phyloP scores from a whole-genome alignment of 2,329 filamentous ascomycete genomes.

The Ophiostoma ips region DNA sequence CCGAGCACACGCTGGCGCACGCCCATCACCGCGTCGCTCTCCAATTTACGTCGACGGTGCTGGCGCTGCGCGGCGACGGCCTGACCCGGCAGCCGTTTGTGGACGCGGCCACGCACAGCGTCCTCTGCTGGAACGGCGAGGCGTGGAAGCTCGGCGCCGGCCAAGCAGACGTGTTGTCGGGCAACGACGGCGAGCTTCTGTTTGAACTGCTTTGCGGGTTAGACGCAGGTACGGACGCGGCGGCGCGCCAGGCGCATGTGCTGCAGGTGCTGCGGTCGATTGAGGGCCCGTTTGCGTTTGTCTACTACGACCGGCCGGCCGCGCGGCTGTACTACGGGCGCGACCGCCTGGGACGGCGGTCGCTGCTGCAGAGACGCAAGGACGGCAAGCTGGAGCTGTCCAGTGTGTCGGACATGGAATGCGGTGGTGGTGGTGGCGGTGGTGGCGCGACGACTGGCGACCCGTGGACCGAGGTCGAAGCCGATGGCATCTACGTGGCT shows the following conservation, averaged over 20 bases:
- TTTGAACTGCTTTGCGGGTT: conserved; percentile 30
- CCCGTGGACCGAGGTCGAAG: conserved; percentile 66
- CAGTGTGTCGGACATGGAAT: conserved; percentile 47
- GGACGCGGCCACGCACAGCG: conserved; percentile 19
- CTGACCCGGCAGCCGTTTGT: conserved; percentile 59
- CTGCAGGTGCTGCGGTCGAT: conserved; percentile 41
- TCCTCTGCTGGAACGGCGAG: conserved; percentile 95
- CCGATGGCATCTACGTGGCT: conserved; percentile 65
- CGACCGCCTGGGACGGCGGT: conserved; percentile 77
- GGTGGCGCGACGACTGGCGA: not conserved
- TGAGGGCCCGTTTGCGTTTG: conserved; percentile 78
- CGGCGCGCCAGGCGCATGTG: not conserved
- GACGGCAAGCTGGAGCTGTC: conserved; percentile 41
- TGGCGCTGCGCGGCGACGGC: conserved; percentile 70
- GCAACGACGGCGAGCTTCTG: conserved; percentile 66
- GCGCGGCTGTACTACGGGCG: conserved; percentile 64
- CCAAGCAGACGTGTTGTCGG: conserved; percentile 21
- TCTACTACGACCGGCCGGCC: conserved; percentile 56
- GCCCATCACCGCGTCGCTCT: conserved; percentile 24
- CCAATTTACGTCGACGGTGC: conserved; percentile 67
- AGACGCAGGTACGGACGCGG: not conserved
- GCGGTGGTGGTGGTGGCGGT: not conserved
- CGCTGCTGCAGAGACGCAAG: conserved; percentile 46
- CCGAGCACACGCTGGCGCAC: conserved; percentile 14
- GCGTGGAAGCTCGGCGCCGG: conserved; percentile 62